Evolutionary conservation across 2,329 filamentous ascomycete species (phyloP).

Genomic region (Colletotrichum falcatum): DNA sequence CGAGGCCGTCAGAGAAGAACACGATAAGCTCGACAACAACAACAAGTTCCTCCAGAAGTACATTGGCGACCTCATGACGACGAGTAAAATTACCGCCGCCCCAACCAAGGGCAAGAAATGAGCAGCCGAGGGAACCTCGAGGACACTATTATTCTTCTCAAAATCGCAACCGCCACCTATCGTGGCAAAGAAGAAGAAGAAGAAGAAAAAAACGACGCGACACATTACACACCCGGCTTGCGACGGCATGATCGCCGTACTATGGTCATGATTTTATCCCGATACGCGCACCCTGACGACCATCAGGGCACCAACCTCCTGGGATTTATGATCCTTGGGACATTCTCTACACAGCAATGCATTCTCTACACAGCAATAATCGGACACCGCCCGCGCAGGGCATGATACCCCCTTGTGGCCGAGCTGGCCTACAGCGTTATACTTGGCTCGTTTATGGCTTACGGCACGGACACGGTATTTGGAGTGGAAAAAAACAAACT

Average conservation of each 20-base stretch:
- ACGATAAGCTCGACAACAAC: conserved; percentile 95
- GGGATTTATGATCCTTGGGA: conserved; percentile 8
- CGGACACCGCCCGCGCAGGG: conserved; percentile 37
- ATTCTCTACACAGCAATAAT: conserved; percentile 35
- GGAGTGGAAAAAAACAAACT: conserved; percentile 39
- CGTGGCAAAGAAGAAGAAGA: too few relatives aligned
- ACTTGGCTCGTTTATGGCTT: conserved; percentile 37
- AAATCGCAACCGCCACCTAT: not conserved
- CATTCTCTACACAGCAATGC: conserved; percentile 16
- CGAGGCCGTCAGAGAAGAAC: conserved; percentile 92
- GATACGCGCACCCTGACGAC: not conserved
- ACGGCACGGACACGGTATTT: conserved; percentile 38
- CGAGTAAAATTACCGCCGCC: conserved; percentile 77
- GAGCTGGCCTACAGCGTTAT: conserved; percentile 39
- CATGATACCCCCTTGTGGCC: conserved; percentile 41
- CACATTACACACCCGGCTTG: not conserved
- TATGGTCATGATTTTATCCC: not conserved
- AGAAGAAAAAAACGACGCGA: too few relatives aligned
- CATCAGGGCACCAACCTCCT: conserved; percentile 1
- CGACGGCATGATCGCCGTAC: not conserved
- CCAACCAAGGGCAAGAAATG: conserved; percentile 66
- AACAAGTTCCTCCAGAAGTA: conserved; percentile 99
- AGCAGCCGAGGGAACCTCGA: conserved; percentile 37
- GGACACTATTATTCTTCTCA: not conserved
- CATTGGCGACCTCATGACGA: conserved; percentile 94